Base-by-base conservation (phyloP, 495 filamentous ascomycete genomes). In the Penicillium ucsense region DNA sequence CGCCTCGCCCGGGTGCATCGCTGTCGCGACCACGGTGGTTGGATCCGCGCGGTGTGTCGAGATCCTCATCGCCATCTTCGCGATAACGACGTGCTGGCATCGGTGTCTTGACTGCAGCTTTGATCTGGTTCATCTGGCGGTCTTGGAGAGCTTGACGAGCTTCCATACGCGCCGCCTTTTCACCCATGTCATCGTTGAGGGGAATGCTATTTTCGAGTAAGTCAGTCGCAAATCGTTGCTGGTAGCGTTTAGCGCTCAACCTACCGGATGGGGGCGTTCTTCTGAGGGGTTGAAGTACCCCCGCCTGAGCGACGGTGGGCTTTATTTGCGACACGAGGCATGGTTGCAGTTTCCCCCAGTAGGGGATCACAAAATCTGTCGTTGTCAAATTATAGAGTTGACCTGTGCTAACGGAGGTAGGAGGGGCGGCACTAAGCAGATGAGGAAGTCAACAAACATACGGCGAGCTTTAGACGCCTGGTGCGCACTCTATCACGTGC, bases 141-240 rank as follows among this genome's bases (percentile, higher is more conserved):
- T 94, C 85, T 64, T 96, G 87, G 35, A 86, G 79, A 37, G 87
- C 88, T 59, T 90, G 88, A 54, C 92, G 81, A 46, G 87, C 86
- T 58, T 94, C 88, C 55, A 89, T 73, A 31, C 94, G 84, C 56
- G 84, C 82, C 34, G 88, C 88, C 66, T 94, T 96, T 64, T 99
- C 92, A 45, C 80, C 80, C 50, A 80, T 80, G 70, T 99, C 92
- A 77, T 99, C 92, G 67, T 97, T 96, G 36, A 99, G 77, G 7
- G 94, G 91, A 46, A 98, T 94, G 47, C 75, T 77, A 42, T 41
- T 43, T n/a, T 39, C 55, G 36, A 52, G 52, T 53, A 49, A 45
- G 45, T 37, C 53, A 31, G 48, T 37, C 44, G 45, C 8, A 10
- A 27, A 34, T 32, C 33, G 43, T 45, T 45, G 43, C 46, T 40